These are phyloP conservation scores for Aspergillus ustus DNA, from an alignment of 2,329 filamentous ascomycete genomes.

Conservation along the genomic window DNA sequence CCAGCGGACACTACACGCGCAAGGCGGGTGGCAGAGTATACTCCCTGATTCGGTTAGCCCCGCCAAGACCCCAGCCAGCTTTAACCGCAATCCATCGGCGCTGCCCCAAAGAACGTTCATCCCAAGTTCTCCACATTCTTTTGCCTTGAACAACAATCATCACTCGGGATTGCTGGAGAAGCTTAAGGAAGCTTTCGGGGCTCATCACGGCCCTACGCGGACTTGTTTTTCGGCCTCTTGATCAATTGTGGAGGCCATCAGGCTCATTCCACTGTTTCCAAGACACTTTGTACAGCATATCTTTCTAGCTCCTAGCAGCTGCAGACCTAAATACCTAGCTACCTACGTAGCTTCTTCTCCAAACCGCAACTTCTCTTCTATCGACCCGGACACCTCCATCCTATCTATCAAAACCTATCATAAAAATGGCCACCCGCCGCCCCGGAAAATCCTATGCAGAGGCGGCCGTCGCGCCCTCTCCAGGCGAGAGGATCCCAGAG, in stretches of 20 bases:
- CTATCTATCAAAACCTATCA: neutral
- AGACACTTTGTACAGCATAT: too few species aligned
- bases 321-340: too few species aligned
- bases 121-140: conserved; percentile 9
- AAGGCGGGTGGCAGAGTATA: neutral
- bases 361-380: neutral
- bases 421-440: conserved; percentile 37
- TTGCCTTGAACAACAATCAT: neutral
- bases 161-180: neutral
- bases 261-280: too few species aligned
- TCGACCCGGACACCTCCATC: neutral
- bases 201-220: neutral
- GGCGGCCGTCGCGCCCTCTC: conserved; percentile 33
- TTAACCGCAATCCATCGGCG: neutral
- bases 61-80: neutral
- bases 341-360: too few species aligned
- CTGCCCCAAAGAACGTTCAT: conserved; percentile 10
- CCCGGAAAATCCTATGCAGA: conserved; percentile 36
- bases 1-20: too few species aligned
- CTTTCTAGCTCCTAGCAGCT: too few species aligned
- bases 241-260: too few species aligned
- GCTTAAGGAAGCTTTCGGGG: conserved; percentile 2
- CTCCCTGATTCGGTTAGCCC: neutral
- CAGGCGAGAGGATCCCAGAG: conserved; percentile 36
- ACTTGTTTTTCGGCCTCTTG: too few species aligned